Base-by-base conservation (phyloP, 1,139 yeast species). In the Komagataea norvegica region DNA sequence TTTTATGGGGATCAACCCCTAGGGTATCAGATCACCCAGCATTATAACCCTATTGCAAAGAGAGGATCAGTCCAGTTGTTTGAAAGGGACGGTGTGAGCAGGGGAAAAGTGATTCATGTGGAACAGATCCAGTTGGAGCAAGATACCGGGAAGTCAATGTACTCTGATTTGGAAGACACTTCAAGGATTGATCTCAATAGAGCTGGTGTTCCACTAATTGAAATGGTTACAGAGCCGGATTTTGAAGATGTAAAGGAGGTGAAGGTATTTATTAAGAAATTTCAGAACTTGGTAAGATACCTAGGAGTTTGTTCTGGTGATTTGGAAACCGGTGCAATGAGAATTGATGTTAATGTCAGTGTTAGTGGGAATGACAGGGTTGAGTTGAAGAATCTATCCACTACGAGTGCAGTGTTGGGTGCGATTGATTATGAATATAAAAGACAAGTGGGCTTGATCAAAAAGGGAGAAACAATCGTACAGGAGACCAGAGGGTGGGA, bases 1-100 rank as follows among this genome's bases (percentile, higher is more conserved):
- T 89, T 91, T 59, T 91, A 91, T 57, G 93, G 93, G 1, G 99
- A 91, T 59, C 97, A 91, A 59, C 98, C 98, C 0, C 64, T 85
- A 37, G 99, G 99, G 0, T 91, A 88, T 59, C 99, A 91, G 57
- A 81, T 91, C 40, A 91, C 99, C 0, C 99, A 91, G 61, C 85
- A 78, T 54, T 87, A 74, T 56, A 70, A 72, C 33, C 97, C 99
- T 1, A 67, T 85, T 34, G 95, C 96, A 1, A 67, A 59, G 26
- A 67, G 73, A 34, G 98, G 98, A 0, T 47, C 44, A 16, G 36
- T 91, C 31, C 58, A 57, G 23, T 58, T 91, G 32, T 59, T 51
- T 10, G 61, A 72, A 28, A 61, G 70, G 38, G 95, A 87, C 54
- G 79, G 74, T 8, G 66, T 77, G 2, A 6, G 14, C 3, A 16